Conservation (phyloP, 2,329 filamentous ascomycete species). For the Aureobasidium lini region DNA sequence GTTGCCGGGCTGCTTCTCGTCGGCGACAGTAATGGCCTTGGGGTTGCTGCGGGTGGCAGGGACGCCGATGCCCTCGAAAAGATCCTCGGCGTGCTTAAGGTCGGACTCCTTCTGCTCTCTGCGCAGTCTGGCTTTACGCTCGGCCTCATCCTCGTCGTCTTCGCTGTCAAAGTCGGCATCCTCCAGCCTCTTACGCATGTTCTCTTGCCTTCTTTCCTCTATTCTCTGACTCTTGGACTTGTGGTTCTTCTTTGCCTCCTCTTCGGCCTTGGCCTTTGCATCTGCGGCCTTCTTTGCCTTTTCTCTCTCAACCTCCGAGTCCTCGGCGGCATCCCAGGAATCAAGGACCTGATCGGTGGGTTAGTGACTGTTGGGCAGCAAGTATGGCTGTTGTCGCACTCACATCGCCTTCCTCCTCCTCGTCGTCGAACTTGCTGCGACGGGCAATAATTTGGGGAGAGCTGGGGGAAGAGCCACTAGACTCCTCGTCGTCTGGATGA, state of each 20-base stretch:
- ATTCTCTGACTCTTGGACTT: slow-evolving; percentile 84
- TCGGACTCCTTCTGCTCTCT: slow-evolving; percentile 81
- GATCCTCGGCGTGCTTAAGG: slow-evolving; percentile 79
- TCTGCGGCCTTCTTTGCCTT: slow-evolving; percentile 83
- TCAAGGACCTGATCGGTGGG: slow-evolving; percentile 65
- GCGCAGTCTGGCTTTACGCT: slow-evolving; percentile 65
- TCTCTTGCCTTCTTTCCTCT: slow-evolving; percentile 62
- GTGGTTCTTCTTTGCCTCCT: slow-evolving; percentile 80
- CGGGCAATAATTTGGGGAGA: slow-evolving; percentile 39
- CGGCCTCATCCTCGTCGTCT: slow-evolving; percentile 65
- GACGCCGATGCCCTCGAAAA: slow-evolving; percentile 71
- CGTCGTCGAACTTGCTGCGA: slow-evolving; percentile 78
- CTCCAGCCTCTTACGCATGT: slow-evolving; percentile 49
- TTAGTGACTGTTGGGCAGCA: slow-evolving; percentile 16
- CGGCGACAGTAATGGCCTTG: slow-evolving; percentile 60
- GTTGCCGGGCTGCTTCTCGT: slow-evolving; percentile 63
- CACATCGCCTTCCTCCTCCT: slow-evolving; percentile 71
- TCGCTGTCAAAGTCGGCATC: slow-evolving; percentile 51
- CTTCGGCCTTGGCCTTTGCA: slow-evolving; percentile 82
- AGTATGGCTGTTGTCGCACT: slow-evolving; percentile 19
- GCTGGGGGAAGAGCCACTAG: slow-evolving; percentile 42
- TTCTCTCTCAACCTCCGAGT: slow-evolving; percentile 93
- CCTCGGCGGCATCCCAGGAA: slow-evolving; percentile 93
- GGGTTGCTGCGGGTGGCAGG: slow-evolving; percentile 62
- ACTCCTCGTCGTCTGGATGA: slow-evolving; percentile 46